Percentiles rank a stretch among this genome's conserved stretches.
phyloP scores from a whole-genome alignment of 2,329 filamentous ascomycete genomes.

The Delphinella strobiligena region DNA sequence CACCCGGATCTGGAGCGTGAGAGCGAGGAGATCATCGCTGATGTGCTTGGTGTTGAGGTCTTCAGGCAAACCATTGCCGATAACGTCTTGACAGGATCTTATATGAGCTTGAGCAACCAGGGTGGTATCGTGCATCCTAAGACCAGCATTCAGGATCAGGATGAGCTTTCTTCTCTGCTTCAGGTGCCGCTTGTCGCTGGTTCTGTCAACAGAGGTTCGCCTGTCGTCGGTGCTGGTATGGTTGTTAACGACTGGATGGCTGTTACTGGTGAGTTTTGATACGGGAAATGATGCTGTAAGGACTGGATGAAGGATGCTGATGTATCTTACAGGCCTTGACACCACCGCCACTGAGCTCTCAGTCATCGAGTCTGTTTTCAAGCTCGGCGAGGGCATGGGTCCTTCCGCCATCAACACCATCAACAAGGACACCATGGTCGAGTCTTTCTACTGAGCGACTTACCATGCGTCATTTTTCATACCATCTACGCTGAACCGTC shows the following conservation, averaged over 20 bases:
- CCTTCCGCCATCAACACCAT: conserved; percentile 67
- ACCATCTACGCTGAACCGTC: background rate
- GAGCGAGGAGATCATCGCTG: conserved; percentile 96
- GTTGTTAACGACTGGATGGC: conserved; percentile 97
- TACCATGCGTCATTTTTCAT: background rate
- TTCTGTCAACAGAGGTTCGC: conserved; percentile 81
- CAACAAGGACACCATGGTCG: conserved; percentile 97
- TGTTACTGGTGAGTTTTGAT: conserved; percentile 50
- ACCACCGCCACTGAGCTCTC: conserved; percentile 96
- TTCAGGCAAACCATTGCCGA: conserved; percentile 93
- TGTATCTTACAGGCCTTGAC: conserved; percentile 46
- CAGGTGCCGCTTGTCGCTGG: conserved; percentile 94
- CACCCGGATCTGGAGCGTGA: conserved; percentile 95
- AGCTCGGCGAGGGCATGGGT: conserved; percentile 75
- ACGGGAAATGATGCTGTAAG: no score
- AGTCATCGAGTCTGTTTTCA: conserved; percentile 92
- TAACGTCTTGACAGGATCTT: conserved; percentile 90
- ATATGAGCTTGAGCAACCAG: conserved; percentile 94
- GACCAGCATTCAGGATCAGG: conserved; percentile 93
- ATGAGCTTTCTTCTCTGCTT: conserved; percentile 84
- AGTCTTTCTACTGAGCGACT: conserved; percentile 77
- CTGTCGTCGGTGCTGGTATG: conserved; percentile 94
- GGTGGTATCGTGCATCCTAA: conserved; percentile 96
- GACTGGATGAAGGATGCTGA: no score
- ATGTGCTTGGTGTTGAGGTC: conserved; percentile 79